A percentile compares a stretch with the other conserved stretches of the same genome.
Evolutionary conservation across 306 rosid genomes (phyloP).

Genomic region (Acacia acuminata): DNA sequence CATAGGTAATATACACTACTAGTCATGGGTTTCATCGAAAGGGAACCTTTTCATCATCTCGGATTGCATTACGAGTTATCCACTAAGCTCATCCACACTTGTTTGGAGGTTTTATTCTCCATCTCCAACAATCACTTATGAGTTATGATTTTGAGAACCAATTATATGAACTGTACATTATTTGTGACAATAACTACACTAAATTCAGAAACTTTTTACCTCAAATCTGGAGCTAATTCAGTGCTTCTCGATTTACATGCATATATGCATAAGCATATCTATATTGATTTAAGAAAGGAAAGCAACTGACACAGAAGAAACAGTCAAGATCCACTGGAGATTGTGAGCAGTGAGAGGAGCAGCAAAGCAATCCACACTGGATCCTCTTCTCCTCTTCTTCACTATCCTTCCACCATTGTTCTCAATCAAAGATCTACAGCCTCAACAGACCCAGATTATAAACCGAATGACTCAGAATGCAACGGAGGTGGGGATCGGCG

Average conservation of each 20-base stretch:
- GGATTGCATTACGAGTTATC: slow-evolving; percentile 2
- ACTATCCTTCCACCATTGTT: slow-evolving; percentile 30
- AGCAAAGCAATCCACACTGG: slow-evolving; percentile 53
- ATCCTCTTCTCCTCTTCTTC: slow-evolving; percentile 36
- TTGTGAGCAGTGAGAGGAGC: slow-evolving; percentile 50
- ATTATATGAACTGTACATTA: not conserved
- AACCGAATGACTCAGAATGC: not conserved
- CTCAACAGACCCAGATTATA: not conserved
- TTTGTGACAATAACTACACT: not conserved
- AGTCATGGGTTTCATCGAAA: not conserved
- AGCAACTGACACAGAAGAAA: slow-evolving; percentile 59
- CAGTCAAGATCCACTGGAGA: slow-evolving; percentile 64
- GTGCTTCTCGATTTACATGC: not conserved
- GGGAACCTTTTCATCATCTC: not conserved
- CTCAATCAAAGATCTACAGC: slow-evolving; percentile 41
- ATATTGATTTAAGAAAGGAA: not conserved
- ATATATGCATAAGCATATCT: not conserved
- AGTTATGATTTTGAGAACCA: not conserved
- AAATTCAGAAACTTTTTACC: not conserved
- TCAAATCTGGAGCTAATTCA: not conserved
- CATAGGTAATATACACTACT: not conserved
- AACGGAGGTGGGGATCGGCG: no score
- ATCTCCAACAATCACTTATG: not conserved
- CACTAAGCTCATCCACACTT: not conserved
- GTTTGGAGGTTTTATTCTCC: not conserved